Base-by-base conservation (phyloP, 441 rosid species). In the Adansonia gregorii region DNA sequence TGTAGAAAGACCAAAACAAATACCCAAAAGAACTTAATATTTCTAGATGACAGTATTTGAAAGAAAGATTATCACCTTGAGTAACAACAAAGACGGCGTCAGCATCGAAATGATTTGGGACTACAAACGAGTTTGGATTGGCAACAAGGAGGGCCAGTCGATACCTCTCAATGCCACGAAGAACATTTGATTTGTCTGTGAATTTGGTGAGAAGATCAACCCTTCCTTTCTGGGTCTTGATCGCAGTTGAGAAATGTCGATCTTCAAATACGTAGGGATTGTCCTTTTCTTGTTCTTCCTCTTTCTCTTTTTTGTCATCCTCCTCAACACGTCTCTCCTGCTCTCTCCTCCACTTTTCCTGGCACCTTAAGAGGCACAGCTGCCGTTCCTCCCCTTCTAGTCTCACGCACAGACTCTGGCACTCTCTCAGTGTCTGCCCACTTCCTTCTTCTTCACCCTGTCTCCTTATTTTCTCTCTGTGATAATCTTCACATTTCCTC, bases 191-290 rank as follows among this genome's bases (percentile, higher is more conserved):
- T 31, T 66, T 80, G 43, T 86, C 14, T 19, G 72, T 73, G 82
- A 91, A 91, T 73, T 66, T 87, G 14, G 80, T 83, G 17, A 89
- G 86, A 61, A 86, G 48, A 12, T 54, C 41, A 15, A 85, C 66
- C 17, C 81, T 74, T 67, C 91, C 92, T 45, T 82, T 85, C 54
- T 67, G 74, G 10, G 77, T 82, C 79, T 77, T 45, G 6, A 77
- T 52, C 66, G 8, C 17, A 35, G 81, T 15, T 0, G 4, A 8
- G 70, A 86, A 90, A 78, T 87, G 78, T 52, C 75, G 7, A 0
- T 76, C 76, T 63, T 80, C 71, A 72, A 90, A 89, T 9, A 89
- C 89, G n/a, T 85, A 89, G 27, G 92, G 90, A 59, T 82, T 83
- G n/a, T 76, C 65, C 4, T 63, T 76, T 45, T 74, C 80, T 43